These are phyloP conservation scores for Suhomyces sp. DNA, from an alignment of 805 yeast species.

Conservation along the genomic window DNA sequence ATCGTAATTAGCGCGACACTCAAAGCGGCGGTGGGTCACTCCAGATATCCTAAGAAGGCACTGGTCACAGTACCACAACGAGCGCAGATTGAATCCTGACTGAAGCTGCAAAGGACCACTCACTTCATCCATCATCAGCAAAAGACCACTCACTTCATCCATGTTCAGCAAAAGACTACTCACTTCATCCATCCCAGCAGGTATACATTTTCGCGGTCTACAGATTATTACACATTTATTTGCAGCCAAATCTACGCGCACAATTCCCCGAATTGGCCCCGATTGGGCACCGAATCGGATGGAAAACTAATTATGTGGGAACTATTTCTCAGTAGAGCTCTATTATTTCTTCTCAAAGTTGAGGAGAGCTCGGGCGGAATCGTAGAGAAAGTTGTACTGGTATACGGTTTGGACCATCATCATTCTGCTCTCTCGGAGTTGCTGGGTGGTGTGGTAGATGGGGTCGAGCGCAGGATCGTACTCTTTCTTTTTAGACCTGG, in stretches of 20 bases:
- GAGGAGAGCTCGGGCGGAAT: slow-evolving; percentile 11
- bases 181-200: too few relatives aligned
- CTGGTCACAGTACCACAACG: neutral
- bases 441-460: slow-evolving; percentile 24
- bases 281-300: too few relatives aligned
- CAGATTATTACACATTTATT: neutral
- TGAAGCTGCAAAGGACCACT: too few relatives aligned
- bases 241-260: neutral
- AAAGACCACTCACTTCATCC: too few relatives aligned
- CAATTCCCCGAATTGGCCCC: too few relatives aligned
- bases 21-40: neutral
- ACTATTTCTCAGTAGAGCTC: too few relatives aligned
- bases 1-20: neutral
- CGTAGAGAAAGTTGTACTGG: slow-evolving; percentile 37
- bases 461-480: slow-evolving; percentile 20
- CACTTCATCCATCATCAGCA: too few relatives aligned
- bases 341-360: neutral
- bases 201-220: too few relatives aligned
- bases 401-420: slow-evolving; percentile 44
- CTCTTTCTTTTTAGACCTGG: slow-evolving; percentile 1
- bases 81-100: neutral
- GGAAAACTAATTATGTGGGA: too few relatives aligned
- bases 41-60: neutral
- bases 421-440: slow-evolving; percentile 32
- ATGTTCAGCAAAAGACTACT: too few relatives aligned